Evolutionary conservation across 768 basidiomycete genomes (phyloP).

Genomic region (Phylloporus sp.): DNA sequence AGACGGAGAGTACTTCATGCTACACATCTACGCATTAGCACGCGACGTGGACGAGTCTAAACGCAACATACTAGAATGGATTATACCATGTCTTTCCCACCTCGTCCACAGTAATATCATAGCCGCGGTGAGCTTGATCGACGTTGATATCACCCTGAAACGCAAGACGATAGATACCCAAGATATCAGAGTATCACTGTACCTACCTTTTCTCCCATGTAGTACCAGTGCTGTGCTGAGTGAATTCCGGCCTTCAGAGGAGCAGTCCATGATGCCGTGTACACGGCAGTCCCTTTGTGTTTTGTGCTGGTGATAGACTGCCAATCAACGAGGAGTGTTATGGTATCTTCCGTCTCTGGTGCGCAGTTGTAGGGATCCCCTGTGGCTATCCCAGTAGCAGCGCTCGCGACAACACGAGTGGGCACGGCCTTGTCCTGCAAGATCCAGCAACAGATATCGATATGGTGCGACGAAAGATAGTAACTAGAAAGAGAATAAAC

Average conservation of each 20-base stretch:
- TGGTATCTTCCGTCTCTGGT: conserved; percentile 87
- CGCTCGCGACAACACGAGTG: conserved; percentile 86
- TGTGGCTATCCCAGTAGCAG: conserved; percentile 87
- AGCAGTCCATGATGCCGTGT: conserved; percentile 94
- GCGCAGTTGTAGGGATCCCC: conserved; percentile 85
- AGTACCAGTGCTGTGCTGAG: conserved; percentile 90
- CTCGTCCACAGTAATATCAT: conserved; percentile 84
- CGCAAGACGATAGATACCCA: background rate
- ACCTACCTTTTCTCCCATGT: conserved; percentile 84
- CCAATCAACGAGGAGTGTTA: conserved; percentile 94
- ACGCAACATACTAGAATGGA: conserved; percentile 77
- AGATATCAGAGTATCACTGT: background rate
- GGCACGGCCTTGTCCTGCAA: conserved; percentile 71
- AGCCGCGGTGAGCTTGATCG: conserved; percentile 92
- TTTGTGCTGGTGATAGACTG: conserved; percentile 69
- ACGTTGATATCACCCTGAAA: conserved; percentile 83
- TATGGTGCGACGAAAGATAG: conserved; percentile 93
- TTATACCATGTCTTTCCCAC: conserved; percentile 84
- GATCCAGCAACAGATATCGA: conserved; percentile 87
- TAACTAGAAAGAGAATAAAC: conserved; percentile 47
- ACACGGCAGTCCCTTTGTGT: conserved; percentile 84
- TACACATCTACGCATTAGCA: conserved; percentile 26
- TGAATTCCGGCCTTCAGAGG: conserved; percentile 88
- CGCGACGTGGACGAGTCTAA: background rate
- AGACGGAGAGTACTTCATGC: conserved; percentile 94